Evolutionary conservation across 495 filamentous ascomycete genomes (phyloP), one percentile per base, ranked within the genome.

Genomic region (Penicillium daleae): DNA sequence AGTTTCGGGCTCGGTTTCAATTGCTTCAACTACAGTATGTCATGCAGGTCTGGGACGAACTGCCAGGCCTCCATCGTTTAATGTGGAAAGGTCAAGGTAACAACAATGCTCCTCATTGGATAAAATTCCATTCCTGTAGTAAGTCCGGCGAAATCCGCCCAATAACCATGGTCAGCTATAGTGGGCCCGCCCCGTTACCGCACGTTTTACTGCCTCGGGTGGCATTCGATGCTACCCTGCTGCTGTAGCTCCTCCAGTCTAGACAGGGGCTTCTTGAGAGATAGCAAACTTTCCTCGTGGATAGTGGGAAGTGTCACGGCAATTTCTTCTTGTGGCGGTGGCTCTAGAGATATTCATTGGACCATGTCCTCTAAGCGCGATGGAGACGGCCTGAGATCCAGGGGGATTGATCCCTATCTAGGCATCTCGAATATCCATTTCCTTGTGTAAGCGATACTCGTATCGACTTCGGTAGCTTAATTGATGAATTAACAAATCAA

Each of bases 401-500:
- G 29, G 26, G 49, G 49, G 27, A 27, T 32, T 52, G 49, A 52
- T 52, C 3, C 49, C 49, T 9, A 31, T 31, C 24, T 52, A 32
- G 49, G 49, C 13, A 32, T 32, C 6, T 9, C 6, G 12, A 19
- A 32, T 8, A 27, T 19, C 29, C n/a, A 19, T 27, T 27, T 1
- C 49, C n/a, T 52, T 17, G 49, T 2, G 27, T 17, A 31, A 52
- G 17, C 19, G 26, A 52, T 32, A 4, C 49, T 12, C 49, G n/a
- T 29, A 52, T 52, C 49, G 49, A 8, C 13, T 32, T 52, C 49
- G 49, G 49, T 52, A 52, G 49, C 27, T 52, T 52, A 29, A 52
- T 32, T 24, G 42, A 46, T 46, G 42, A 46, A 22, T 46, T 22
- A 10, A 13, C 42, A 21, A 46, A 46, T 46, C 42, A 13, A 12